Conservation (phyloP, 768 basidiomycete species). For the Collybiopsis luxurians region DNA sequence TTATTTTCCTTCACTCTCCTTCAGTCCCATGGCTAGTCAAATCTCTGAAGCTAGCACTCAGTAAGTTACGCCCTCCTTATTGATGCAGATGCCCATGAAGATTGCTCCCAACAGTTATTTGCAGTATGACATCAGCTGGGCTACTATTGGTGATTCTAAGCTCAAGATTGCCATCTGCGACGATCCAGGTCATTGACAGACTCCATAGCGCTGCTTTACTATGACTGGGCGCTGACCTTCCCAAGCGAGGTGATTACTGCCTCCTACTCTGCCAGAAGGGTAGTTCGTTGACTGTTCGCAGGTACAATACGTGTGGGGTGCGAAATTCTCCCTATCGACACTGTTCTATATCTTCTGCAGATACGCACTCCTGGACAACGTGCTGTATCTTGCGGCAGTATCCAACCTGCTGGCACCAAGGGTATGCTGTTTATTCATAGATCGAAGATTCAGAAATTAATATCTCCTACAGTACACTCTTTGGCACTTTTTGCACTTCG, state of each 20-base stretch:
- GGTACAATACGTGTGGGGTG: slow-evolving; percentile 27
- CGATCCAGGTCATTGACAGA: neutral
- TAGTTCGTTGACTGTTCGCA: no score
- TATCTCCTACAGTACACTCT: no score
- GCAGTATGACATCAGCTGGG: slow-evolving; percentile 6
- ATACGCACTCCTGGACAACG: slow-evolving; percentile 30
- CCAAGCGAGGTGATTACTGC: slow-evolving; percentile 21
- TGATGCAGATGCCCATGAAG: neutral
- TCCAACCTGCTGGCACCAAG: slow-evolving; percentile 13
- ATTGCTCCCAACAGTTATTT: neutral
- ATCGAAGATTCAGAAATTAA: no score
- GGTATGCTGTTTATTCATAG: neutral
- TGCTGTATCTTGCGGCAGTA: slow-evolving; percentile 28
- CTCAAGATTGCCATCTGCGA: neutral
- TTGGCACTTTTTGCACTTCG: no score
- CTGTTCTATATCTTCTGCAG: slow-evolving; percentile 31
- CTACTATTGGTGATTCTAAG: neutral
- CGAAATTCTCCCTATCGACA: slow-evolving; percentile 22
- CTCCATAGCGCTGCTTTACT: slow-evolving; percentile 24
- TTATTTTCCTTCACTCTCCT: no score
- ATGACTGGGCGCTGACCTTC: slow-evolving; percentile 30
- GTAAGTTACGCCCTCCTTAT: neutral
- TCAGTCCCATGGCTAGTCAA: neutral
- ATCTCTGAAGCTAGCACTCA: neutral
- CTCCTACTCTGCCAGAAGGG: no score